Conservation (phyloP, 2,329 filamentous ascomycete species). For the Arthrobotrys entomopaga region DNA sequence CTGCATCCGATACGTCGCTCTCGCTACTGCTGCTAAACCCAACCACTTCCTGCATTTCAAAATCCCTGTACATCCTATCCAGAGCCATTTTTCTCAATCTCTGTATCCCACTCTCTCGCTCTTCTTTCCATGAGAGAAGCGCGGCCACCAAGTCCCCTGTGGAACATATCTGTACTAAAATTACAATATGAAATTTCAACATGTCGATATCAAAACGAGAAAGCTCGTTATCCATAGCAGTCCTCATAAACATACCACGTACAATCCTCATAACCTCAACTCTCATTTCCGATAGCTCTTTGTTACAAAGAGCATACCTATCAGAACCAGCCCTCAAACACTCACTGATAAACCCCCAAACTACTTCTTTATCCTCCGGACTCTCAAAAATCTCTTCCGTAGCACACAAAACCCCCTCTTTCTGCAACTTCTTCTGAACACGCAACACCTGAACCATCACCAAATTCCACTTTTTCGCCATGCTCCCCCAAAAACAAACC, state of each 20-base stretch:
- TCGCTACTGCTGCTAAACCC: neutral
- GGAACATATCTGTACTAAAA: constrained; percentile 10
- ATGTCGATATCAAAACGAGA: constrained; percentile 14
- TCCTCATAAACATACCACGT: neutral
- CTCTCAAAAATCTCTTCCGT: neutral
- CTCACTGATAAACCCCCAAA: neutral
- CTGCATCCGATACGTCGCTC: too few relatives aligned
- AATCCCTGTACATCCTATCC: neutral
- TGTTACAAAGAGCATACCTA: neutral
- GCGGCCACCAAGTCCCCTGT: constrained; percentile 12
- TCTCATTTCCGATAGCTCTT: neutral
- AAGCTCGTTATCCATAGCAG: neutral
- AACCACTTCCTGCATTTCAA: constrained; percentile 5
- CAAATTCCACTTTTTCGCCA: constrained; percentile 2
- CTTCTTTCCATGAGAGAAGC: neutral
- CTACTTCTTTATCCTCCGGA: neutral
- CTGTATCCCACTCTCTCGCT: neutral
- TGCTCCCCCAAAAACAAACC: neutral
- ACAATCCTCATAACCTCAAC: constrained; percentile 7
- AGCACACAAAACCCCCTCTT: neutral
- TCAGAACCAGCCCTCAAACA: constrained; percentile 14
- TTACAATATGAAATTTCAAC: constrained; percentile 4
- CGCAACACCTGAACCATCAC: constrained; percentile 2
- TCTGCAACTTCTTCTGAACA: constrained; percentile 10
- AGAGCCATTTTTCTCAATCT: neutral